Evolutionary conservation across 768 basidiomycete species (phyloP).

Genomic region (Phlebiopsis flavidoalba): DNA sequence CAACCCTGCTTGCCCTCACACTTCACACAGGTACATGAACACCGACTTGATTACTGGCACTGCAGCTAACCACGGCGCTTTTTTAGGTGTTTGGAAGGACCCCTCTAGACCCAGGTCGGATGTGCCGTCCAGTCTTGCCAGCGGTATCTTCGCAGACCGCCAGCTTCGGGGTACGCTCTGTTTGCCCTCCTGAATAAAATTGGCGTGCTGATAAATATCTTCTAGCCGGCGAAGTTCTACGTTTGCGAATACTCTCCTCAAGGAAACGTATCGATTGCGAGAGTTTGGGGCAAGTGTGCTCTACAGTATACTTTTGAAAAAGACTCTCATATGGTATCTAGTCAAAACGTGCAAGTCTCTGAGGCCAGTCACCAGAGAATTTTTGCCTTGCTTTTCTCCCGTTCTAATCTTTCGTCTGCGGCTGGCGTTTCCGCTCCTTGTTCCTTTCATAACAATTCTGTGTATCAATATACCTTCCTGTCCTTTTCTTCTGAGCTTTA

Average conservation of each 20-base stretch:
- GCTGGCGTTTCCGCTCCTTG: slow-evolving; percentile 3
- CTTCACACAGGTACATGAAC: slow-evolving; percentile 42
- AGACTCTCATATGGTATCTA: background rate
- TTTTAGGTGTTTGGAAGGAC: slow-evolving; percentile 63
- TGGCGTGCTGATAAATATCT: background rate
- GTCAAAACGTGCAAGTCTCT: slow-evolving; percentile 29
- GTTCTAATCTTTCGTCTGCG: background rate
- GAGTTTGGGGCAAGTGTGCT: slow-evolving; percentile 48
- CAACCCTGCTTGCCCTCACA: slow-evolving; percentile 58
- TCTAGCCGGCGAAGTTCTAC: slow-evolving; percentile 49
- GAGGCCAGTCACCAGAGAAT: background rate
- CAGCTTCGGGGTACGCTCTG: slow-evolving; percentile 46
- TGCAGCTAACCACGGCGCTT: background rate
- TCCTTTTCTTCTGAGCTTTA: background rate
- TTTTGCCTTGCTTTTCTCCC: background rate
- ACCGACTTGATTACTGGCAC: background rate
- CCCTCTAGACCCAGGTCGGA: slow-evolving; percentile 53
- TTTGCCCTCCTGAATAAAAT: background rate
- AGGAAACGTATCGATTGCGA: slow-evolving; percentile 64
- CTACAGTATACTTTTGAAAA: background rate
- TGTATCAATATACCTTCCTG: background rate
- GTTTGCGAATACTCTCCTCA: slow-evolving; percentile 67
- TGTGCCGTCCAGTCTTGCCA: slow-evolving; percentile 55
- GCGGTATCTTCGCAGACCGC: slow-evolving; percentile 54
- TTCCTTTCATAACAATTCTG: background rate